These are phyloP conservation scores for Colletotrichum phormii DNA, from an alignment of 2,329 filamentous ascomycete species.

Conservation along the genomic window DNA sequence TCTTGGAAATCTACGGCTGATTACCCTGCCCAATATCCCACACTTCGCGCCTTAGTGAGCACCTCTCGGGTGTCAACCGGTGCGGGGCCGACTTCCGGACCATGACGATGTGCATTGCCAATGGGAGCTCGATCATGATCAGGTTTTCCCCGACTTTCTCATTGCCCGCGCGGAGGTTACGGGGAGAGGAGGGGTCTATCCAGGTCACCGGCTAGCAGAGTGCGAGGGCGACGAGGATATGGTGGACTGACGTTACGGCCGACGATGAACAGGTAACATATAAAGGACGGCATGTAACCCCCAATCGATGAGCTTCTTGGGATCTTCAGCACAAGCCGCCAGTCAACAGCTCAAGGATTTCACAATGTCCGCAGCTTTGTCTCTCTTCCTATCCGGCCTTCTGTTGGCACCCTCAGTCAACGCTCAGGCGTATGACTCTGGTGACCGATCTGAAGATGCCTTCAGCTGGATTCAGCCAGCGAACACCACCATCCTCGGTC, in stretches of 20 bases:
- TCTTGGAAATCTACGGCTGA: constrained; percentile 13
- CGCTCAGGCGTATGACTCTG: constrained; percentile 43
- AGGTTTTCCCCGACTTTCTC: constrained; percentile 17
- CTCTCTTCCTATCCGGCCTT: constrained; percentile 54
- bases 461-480: constrained; percentile 54
- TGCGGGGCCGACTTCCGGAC: constrained; percentile 22
- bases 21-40: constrained; percentile 3
- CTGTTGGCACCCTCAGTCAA: constrained; percentile 43
- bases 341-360: constrained; percentile 22
- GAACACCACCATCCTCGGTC: constrained; percentile 54
- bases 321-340: constrained; percentile 31
- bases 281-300: constrained; percentile 23
- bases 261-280: not conserved
- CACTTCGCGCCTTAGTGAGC: not conserved
- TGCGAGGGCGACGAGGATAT: not conserved
- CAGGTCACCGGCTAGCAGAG: not conserved
- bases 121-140: not conserved
- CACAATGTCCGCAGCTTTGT: constrained; percentile 50
- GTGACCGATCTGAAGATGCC: constrained; percentile 42
- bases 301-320: not conserved
- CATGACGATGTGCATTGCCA: constrained; percentile 25
- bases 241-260: constrained; percentile 18
- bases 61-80: not conserved
- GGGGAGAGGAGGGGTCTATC: not conserved
- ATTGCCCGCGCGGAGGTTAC: constrained; percentile 1